Evolutionary conservation across 257 asterid genomes (phyloP).

Genomic region (Nicotiana noctiflora): DNA sequence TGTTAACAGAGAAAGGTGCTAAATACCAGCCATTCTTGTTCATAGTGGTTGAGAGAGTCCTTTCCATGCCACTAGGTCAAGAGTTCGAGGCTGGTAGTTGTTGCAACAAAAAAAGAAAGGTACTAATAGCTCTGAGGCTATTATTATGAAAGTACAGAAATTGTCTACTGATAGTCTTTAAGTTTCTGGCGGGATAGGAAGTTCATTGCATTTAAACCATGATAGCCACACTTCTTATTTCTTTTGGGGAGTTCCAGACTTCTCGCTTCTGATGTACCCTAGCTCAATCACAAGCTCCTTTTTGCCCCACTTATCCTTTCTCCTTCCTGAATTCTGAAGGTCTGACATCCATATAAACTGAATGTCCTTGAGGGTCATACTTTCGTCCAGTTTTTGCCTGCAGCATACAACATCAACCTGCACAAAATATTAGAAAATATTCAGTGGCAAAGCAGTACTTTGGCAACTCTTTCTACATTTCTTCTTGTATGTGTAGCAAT

Average conservation of each 20-base stretch:
- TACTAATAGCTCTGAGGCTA: not conserved
- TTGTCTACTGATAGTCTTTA: not conserved
- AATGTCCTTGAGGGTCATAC: not conserved
- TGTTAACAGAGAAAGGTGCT: not conserved
- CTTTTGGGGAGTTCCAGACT: not conserved
- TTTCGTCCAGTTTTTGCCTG: not conserved
- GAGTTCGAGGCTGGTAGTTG: too few relatives aligned
- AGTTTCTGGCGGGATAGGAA: not conserved
- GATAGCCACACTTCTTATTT: not conserved
- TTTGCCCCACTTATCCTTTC: not conserved
- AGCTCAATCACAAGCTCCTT: not conserved
- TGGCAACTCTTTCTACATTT: not conserved
- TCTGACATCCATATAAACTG: not conserved
- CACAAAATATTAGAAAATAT: not conserved
- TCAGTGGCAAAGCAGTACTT: not conserved
- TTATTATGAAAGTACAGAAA: not conserved
- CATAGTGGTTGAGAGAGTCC: too few relatives aligned
- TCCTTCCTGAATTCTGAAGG: not conserved
- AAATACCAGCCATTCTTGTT: too few relatives aligned
- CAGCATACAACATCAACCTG: not conserved
- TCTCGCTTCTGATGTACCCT: not conserved
- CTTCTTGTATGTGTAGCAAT: not conserved
- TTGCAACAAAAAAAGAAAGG: not conserved
- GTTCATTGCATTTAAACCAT: not conserved
- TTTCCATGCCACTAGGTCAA: too few relatives aligned